Evolutionary conservation across 2,329 filamentous ascomycete genomes (phyloP).

Genomic region (Fusarium buharicum): DNA sequence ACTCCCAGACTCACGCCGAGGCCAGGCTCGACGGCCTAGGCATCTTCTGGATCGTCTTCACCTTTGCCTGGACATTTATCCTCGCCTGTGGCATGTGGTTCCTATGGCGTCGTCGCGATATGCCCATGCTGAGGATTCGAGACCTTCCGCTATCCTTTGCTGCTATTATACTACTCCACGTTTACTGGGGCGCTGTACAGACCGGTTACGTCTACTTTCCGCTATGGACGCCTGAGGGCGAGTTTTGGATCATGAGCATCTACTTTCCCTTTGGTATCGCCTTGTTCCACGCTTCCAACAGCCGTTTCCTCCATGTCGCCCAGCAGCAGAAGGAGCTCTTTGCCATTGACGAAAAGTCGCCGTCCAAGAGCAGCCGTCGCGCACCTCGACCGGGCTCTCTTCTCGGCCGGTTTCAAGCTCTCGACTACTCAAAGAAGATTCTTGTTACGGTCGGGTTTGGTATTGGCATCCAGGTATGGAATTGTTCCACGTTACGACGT

Average conservation of each 20-base stretch:
- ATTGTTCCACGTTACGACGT: fast-evolving
- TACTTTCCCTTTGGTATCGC: constrained; percentile 73
- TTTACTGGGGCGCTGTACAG: constrained; percentile 56
- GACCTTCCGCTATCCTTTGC: constrained; percentile 55
- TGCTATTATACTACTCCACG: constrained; percentile 54
- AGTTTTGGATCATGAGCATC: constrained; percentile 75
- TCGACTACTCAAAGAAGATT: constrained; percentile 61
- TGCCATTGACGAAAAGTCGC: constrained; percentile 29
- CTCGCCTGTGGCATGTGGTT: constrained; percentile 54
- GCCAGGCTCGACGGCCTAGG: constrained; percentile 52
- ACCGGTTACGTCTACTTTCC: constrained; percentile 54
- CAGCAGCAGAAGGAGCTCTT: constrained; percentile 61
- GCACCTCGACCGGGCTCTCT: constrained; percentile 40
- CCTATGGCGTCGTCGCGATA: constrained; percentile 54
- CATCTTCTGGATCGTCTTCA: constrained; percentile 55
- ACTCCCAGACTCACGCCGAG: constrained; percentile 45
- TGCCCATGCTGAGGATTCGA: constrained; percentile 55
- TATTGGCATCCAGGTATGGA: constrained; percentile 65
- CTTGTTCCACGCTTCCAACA: constrained; percentile 72
- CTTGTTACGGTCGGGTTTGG: constrained; percentile 62
- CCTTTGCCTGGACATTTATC: constrained; percentile 53
- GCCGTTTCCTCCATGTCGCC: constrained; percentile 68
- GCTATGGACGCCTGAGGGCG: constrained; percentile 60
- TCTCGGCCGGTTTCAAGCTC: constrained; percentile 51
- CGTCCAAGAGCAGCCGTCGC: constrained; percentile 21